Base-by-base conservation (phyloP, 441 rosid species). In the Eruca vesicaria region DNA sequence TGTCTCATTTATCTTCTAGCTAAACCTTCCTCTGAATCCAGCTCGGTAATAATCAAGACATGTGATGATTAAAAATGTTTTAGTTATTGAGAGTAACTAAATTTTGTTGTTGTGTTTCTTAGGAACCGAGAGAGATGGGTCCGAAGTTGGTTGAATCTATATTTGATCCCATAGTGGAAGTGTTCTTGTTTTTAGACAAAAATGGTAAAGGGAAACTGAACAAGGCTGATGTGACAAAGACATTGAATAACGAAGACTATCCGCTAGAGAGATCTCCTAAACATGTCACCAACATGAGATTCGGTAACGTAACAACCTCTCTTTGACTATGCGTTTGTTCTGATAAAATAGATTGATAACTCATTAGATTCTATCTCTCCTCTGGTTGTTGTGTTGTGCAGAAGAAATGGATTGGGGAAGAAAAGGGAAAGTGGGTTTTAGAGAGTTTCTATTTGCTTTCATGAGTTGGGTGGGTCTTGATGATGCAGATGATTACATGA, bases 391-490 rank as follows among this genome's bases (percentile, higher is more conserved):
- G 79, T 59, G 69, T 53, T 71, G 70, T 85, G 89, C 91, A 90
- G 98, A 84, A 67, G 97, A 93, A 88, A 86, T 93, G 92, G 97
- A 90, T 70, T 88, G 93, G 92, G 85, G 88, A 78, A 86, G 82
- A 71, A 86, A 84, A 76, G 96, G 94, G 72, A 86, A 79, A 55
- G 90, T 92, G 68, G 86, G 89, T 73, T 88, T 92, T 84, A 85
- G 98, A 69, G 91, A 92, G 77, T 89, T 92, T 82, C 80, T 92
- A 64, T 92, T 87, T 82, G 89, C 92, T 71, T 85, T 89, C 48
- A 72, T 89, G 63, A 63, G 89, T 78, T 90, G 98, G 97, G 92
- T 90, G 29, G 92, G 90, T 28, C 84, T 90, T 73, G 97, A 90
- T 68, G 69, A 59, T 6, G 86, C 82, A 33, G 91, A 85, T 32